phyloP scores from a whole-genome alignment of 2,329 filamentous ascomycete species.

The Pseudogymnoascus sp. region DNA sequence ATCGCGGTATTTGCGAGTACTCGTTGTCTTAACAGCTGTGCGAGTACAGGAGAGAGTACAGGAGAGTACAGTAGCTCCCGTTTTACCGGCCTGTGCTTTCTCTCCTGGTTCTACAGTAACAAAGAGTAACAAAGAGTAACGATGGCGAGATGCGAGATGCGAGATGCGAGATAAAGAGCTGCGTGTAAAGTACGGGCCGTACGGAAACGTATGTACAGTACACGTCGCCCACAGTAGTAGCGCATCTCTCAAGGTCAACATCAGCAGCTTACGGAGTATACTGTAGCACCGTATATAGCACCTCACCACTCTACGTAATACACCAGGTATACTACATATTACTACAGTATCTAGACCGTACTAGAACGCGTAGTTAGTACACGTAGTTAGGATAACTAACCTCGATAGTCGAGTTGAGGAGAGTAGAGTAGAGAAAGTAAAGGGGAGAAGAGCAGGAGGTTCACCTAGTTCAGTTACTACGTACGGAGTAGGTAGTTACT shows the following conservation, averaged over 20 bases:
- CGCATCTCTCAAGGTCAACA: not conserved
- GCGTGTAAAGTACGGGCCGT: not conserved
- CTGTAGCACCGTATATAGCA: not conserved
- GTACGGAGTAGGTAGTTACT: too few species aligned
- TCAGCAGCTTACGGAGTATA: not conserved
- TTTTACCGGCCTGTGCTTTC: slow-evolving; percentile 2
- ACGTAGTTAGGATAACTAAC: not conserved
- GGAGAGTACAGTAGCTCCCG: not conserved
- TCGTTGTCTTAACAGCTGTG: not conserved
- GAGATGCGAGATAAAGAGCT: too few species aligned
- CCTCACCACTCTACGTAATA: not conserved
- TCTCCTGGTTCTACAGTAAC: slow-evolving; percentile 6
- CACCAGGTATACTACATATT: not conserved
- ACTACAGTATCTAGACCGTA: not conserved
- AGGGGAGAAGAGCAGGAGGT: not conserved
- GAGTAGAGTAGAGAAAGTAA: not conserved
- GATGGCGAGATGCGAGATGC: too few species aligned
- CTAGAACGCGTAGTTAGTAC: not conserved
- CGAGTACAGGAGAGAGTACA: not conserved
- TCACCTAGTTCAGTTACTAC: too few species aligned
- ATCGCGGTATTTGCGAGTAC: not conserved
- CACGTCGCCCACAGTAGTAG: slow-evolving; percentile 5
- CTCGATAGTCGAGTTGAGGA: not conserved
- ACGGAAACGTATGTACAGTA: not conserved
- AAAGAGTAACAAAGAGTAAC: not conserved